These are phyloP conservation scores for Gossypium armourianum DNA, from an alignment of 441 rosid genomes.

Conservation along the genomic window DNA sequence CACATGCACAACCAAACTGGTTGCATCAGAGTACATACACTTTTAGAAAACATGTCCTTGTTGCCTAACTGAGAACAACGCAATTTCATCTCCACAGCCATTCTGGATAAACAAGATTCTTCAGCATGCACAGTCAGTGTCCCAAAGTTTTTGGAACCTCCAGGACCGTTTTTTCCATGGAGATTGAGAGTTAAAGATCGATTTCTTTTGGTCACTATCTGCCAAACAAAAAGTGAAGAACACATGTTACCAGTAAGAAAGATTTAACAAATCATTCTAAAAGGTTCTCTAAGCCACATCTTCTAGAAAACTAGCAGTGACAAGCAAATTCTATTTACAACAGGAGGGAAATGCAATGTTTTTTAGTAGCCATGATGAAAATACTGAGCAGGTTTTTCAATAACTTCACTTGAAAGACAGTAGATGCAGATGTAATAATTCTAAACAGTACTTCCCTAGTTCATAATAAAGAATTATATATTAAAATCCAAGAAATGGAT, in stretches of 20 bases:
- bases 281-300: not conserved
- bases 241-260: not conserved
- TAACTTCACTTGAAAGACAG: not conserved
- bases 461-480: not conserved
- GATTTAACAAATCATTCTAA: not conserved
- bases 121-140: slow-evolving; percentile 56
- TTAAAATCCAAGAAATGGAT: not conserved
- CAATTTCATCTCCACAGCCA: slow-evolving; percentile 38
- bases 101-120: slow-evolving; percentile 51
- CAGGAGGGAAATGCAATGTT: not conserved
- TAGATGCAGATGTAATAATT: slow-evolving; percentile 8
- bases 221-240: slow-evolving; percentile 16
- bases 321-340: not conserved
- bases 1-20: slow-evolving; percentile 3
- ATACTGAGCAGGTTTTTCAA: not conserved
- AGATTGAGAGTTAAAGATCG: slow-evolving; percentile 41
- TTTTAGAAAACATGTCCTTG: slow-evolving; percentile 62
- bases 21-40: slow-evolving; percentile 33
- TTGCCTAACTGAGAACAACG: slow-evolving; percentile 48
- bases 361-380: not conserved
- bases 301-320: not conserved
- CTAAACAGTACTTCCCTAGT: not conserved
- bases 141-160: slow-evolving; percentile 36
- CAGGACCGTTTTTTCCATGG: slow-evolving; percentile 26
- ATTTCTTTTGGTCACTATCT: slow-evolving; percentile 53